Evolutionary conservation across 208 protist species (phyloP), one percentile per base, ranked within the genome.

Genomic region (Crithidia expoeki): DNA sequence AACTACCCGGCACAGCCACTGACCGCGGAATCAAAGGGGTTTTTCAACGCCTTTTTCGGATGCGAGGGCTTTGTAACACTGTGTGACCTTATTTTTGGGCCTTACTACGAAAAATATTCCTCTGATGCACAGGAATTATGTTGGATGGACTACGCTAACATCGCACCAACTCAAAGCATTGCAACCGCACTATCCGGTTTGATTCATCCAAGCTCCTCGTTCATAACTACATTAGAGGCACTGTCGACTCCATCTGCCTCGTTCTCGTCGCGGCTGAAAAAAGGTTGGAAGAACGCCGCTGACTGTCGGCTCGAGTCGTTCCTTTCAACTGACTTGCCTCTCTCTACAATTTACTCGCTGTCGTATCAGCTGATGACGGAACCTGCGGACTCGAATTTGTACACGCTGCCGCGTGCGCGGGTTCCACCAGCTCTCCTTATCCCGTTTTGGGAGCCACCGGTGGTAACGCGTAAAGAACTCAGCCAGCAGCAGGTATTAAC

Each of bases 141-240:
- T 36, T 93, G 88, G 87, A 95, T 95, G 85, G 87, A 93, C 68
- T 73, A 84, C 36, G 87, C 80, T 10, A 95, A 95, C 65, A 28
- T 57, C 0, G 59, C 81, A 28, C 90, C 90, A 4, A 88, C 89
- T 23, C 75, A 84, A 32, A 66, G 71, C 50, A 64, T 87, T 10
- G 90, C 90, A 3, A 50, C 56, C 16, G 71, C 79, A 34, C 71
- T 95, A 28, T 85, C 86, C 56, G 62, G 81, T n/a, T 56, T 91
- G 34, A 71, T 95, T 62, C 70, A 86, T 46, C 90, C 90, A n/a
- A 83, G 77, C 36, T 77, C 79, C 5, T 53, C 73, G 16, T 87
- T 95, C 28, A 76, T 86, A 17, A 84, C 76, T 16, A 60, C 91
- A 9, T 44, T 95, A 2, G 88, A 95, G 42, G 79, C 88, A 11